Base-by-base conservation (phyloP, 805 yeast genomes). In the Lipomyces japonicus region DNA sequence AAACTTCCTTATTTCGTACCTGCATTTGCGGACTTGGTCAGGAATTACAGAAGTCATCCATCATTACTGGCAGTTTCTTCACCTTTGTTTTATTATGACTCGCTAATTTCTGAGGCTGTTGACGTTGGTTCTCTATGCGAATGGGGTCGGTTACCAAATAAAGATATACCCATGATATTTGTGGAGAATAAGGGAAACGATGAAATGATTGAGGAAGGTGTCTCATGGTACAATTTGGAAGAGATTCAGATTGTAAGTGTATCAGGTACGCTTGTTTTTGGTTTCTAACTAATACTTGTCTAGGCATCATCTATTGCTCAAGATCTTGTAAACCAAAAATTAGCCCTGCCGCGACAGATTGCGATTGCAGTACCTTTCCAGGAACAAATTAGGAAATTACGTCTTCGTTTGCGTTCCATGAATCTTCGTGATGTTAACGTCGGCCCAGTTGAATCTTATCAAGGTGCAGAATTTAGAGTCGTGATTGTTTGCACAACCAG, bases 171-270 rank as follows among this genome's bases (percentile, higher is more conserved):
- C 1, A 32, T 54, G 38, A 36, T 54, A 18, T 54, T 54, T 34
- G 34, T 54, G 9, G 42, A 52, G 10, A 52, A 52, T 24, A 25
- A 35, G 6, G 48, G 50, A 5, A 16, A 19, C 10, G 58, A 54
- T 31, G 58, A 54, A 36, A 51, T 47, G 56, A 50, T 54, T 30
- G 53, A 54, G 31, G 58, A 54, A 18, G 58, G 58, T 9, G 42
- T 54, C 6, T 54, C 55, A 18, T 54, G 58, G 58, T 52, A 26
- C 42, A 54, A 54, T 30, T 12, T 22, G 18, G 41, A 39, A 14
- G 53, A 53, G 25, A 50, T 53, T 10, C 19, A 32, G 14, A 21
- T 47, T 12, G 55, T 43, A 23, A 43, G 48, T 30, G 18, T 2
- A 9, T 39, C 24, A 22, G 4, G 22, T 18, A n/a, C 24, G 10